phyloP scores from a whole-genome alignment of 768 basidiomycete genomes.

The Tricholoma flavovirens region DNA sequence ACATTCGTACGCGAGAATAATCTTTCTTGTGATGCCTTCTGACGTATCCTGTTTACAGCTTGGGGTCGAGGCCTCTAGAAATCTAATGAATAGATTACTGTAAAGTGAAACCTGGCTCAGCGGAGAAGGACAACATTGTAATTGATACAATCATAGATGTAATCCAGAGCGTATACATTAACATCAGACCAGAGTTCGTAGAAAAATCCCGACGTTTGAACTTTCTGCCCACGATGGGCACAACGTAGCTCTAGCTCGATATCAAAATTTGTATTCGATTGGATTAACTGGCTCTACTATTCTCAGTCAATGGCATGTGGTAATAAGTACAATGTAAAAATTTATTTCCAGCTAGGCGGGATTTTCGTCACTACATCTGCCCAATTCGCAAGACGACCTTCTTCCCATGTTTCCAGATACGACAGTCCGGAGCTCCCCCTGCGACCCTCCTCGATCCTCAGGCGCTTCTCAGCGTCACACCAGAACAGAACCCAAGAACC shows the following conservation, averaged over 20 bases:
- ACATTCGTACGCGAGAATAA: constrained; percentile 62
- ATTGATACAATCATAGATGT: background rate
- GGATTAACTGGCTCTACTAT: background rate
- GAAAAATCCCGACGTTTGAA: background rate
- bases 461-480: constrained; percentile 92
- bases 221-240: too few relatives aligned
- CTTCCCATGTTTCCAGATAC: constrained; percentile 73
- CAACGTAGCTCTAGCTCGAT: too few relatives aligned
- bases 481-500: constrained; percentile 93
- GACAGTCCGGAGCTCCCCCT: constrained; percentile 60
- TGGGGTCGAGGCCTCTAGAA: constrained; percentile 88
- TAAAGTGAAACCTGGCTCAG: constrained; percentile 15
- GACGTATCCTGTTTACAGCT: constrained; percentile 44
- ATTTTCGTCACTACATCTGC: constrained; percentile 59
- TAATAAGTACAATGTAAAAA: background rate
- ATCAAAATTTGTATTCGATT: background rate
- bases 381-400: constrained; percentile 67
- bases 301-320: background rate
- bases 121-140: background rate
- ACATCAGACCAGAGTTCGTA: background rate
- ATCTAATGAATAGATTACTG: constrained; percentile 68
- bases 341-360: constrained; percentile 67
- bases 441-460: constrained; percentile 64
- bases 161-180: background rate
- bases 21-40: constrained; percentile 1